A percentile compares a stretch with the other conserved stretches of the same genome.
Conservation (phyloP, 257 asterid genomes). For the Plantago major region DNA sequence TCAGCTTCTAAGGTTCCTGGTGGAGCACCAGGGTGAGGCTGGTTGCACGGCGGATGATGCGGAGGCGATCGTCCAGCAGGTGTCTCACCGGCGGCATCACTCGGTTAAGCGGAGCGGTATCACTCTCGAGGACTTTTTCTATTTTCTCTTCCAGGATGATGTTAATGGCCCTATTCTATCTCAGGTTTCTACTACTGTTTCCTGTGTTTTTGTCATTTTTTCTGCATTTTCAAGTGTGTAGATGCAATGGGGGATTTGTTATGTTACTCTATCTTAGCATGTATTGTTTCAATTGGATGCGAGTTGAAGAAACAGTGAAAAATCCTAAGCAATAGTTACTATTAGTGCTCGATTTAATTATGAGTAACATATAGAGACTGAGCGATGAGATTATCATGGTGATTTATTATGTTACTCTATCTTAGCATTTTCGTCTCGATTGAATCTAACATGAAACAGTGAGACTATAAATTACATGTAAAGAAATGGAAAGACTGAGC, state of each 20-base stretch:
- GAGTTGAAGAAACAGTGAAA: too few species aligned
- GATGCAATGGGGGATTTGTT: background rate
- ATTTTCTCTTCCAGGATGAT: conserved; percentile 70
- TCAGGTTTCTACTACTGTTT: conserved; percentile 34
- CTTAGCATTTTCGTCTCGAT: too few species aligned
- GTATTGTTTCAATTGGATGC: background rate
- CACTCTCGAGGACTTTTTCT: conserved; percentile 70
- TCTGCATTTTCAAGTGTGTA: too few species aligned
- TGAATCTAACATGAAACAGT: too few species aligned
- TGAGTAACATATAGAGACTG: too few species aligned
- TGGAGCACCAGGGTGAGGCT: conserved; percentile 60
- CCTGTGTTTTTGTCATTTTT: background rate
- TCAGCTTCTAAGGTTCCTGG: conserved; percentile 58
- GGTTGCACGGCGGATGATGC: conserved; percentile 48
- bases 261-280: background rate
- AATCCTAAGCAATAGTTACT: too few species aligned
- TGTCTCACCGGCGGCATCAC: conserved; percentile 51
- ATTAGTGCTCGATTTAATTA: too few species aligned
- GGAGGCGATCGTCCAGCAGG: conserved; percentile 47
- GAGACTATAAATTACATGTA: too few species aligned
- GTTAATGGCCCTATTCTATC: conserved; percentile 75
- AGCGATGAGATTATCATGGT: too few species aligned
- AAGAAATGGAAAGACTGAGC: too few species aligned
- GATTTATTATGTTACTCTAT: too few species aligned
- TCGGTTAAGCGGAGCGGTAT: conserved; percentile 37